Percentiles rank a stretch among this genome's conserved stretches.
These are phyloP conservation scores for Phytopythium mirpurense DNA, from an alignment of 352 stramenopile genomes.

Conservation along the genomic window DNA sequence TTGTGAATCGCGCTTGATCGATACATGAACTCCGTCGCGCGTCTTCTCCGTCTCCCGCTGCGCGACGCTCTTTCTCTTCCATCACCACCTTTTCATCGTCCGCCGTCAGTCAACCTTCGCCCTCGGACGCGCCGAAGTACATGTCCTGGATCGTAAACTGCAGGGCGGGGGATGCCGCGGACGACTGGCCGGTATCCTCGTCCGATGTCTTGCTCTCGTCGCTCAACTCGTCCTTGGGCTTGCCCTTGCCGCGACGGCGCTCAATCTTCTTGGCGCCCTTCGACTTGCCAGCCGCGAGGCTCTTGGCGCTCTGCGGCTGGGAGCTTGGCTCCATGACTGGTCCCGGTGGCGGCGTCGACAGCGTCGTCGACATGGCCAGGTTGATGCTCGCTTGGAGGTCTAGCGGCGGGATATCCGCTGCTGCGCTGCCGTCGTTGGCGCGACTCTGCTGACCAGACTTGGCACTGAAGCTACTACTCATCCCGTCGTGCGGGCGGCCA, in stretches of 20 bases:
- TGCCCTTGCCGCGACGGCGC: slow-evolving; percentile 25
- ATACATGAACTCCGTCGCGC: not conserved
- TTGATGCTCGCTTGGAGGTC: slow-evolving; percentile 70
- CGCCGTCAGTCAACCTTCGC: slow-evolving; percentile 6
- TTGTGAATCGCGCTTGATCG: not conserved
- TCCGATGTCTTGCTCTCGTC: slow-evolving; percentile 4
- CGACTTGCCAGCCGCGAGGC: not conserved
- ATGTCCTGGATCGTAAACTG: slow-evolving; percentile 82
- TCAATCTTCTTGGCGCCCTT: slow-evolving; percentile 15
- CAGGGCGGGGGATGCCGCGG: slow-evolving; percentile 28
- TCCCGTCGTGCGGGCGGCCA: slow-evolving; percentile 11
- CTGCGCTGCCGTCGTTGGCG: not conserved
- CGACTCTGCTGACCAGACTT: not conserved
- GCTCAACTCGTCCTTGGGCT: slow-evolving; percentile 30
- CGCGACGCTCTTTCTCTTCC: not conserved
- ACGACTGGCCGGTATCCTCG: slow-evolving; percentile 1
- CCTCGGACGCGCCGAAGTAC: slow-evolving; percentile 61
- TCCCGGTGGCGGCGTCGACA: slow-evolving; percentile 29
- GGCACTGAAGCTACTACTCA: not conserved
- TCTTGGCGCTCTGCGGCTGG: slow-evolving; percentile 1
- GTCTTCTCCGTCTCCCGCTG: not conserved
- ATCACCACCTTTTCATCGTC: not conserved
- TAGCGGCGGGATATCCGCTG: slow-evolving; percentile 46
- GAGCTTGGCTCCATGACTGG: not conserved
- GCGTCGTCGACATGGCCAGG: slow-evolving; percentile 66